These are phyloP conservation scores for Panicum miliaceum DNA, from an alignment of 176 grass and related monocot genomes.

Conservation along the genomic window DNA sequence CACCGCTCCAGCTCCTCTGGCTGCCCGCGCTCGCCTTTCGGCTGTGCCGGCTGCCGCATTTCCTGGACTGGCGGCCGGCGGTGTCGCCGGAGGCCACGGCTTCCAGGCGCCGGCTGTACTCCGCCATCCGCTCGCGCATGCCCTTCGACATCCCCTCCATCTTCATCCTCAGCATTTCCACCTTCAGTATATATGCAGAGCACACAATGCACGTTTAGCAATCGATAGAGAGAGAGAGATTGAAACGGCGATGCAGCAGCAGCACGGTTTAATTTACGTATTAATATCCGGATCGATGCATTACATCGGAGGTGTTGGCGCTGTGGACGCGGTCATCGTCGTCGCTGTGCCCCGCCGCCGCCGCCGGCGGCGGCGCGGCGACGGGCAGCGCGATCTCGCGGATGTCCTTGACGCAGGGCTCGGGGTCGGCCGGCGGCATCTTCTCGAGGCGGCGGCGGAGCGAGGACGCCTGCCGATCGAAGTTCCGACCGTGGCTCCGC, in stretches of 20 bases:
- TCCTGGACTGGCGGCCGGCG: constrained; percentile 39
- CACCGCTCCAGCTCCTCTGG: constrained; percentile 59
- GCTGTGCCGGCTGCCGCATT: constrained; percentile 49
- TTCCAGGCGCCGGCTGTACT: constrained; percentile 63
- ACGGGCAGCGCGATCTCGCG: constrained; percentile 62
- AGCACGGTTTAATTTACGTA: not conserved
- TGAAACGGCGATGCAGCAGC: not conserved
- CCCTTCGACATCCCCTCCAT: constrained; percentile 96
- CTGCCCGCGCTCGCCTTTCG: constrained; percentile 48
- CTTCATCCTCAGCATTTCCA: constrained; percentile 78
- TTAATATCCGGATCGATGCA: not conserved
- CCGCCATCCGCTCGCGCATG: constrained; percentile 79
- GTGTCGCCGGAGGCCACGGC: constrained; percentile 26
- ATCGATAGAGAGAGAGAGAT: constrained; percentile 7
- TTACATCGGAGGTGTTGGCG: constrained; percentile 59
- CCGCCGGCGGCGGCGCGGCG: not conserved
- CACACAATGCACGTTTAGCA: not conserved
- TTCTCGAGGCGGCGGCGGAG: constrained; percentile 76
- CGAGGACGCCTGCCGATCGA: constrained; percentile 80
- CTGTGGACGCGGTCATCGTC: constrained; percentile 38
- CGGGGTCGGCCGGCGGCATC: constrained; percentile 48
- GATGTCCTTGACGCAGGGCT: constrained; percentile 75
- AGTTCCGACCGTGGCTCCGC: constrained; percentile 70
- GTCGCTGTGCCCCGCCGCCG: constrained; percentile 10
- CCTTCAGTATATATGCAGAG: constrained; percentile 53